Percentiles rank a stretch among this genome's conserved stretches.
Evolutionary conservation across 2,329 filamentous ascomycete genomes (phyloP).

Genomic region (Fusarium nelsonii): DNA sequence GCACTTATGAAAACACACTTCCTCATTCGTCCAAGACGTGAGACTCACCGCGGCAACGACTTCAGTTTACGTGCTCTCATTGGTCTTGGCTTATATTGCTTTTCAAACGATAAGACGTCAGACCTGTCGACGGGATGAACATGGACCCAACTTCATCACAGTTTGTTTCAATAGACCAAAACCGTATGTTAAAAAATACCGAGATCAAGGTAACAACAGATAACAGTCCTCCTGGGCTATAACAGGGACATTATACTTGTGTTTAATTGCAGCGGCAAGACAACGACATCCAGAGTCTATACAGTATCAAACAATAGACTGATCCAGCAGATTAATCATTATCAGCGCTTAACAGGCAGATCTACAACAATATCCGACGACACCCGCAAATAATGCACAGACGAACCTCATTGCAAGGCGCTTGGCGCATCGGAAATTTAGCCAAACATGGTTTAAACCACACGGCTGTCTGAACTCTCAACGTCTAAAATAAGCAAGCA

Average conservation of each 20-base stretch:
- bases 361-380: constrained; percentile 39
- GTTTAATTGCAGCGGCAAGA: constrained; percentile 2
- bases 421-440: constrained; percentile 43
- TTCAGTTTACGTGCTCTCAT: constrained; percentile 11
- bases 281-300: background rate
- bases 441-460: constrained; percentile 28
- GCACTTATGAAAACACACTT: constrained; percentile 28
- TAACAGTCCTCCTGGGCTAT: constrained; percentile 15
- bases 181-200: constrained; percentile 7
- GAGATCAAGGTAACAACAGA: constrained; percentile 2
- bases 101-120: constrained; percentile 22
- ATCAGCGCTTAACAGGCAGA: constrained; percentile 30
- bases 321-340: constrained; percentile 8
- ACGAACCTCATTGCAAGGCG: constrained; percentile 19
- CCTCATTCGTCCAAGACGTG: constrained; percentile 18
- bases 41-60: constrained; percentile 34
- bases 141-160: constrained; percentile 15
- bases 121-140: constrained; percentile 14
- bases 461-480: constrained; percentile 24
- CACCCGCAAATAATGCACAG: constrained; percentile 41
- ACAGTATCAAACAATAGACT: constrained; percentile 11
- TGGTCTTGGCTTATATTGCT: constrained; percentile 20
- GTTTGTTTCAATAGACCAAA: constrained; percentile 25
- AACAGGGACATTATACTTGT: constrained; percentile 12
- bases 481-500: constrained; percentile 19